Percentiles rank a stretch among this genome's conserved stretches.
Evolutionary conservation across 768 basidiomycete species (phyloP).

Genomic region (Coprinopsis cinerea): DNA sequence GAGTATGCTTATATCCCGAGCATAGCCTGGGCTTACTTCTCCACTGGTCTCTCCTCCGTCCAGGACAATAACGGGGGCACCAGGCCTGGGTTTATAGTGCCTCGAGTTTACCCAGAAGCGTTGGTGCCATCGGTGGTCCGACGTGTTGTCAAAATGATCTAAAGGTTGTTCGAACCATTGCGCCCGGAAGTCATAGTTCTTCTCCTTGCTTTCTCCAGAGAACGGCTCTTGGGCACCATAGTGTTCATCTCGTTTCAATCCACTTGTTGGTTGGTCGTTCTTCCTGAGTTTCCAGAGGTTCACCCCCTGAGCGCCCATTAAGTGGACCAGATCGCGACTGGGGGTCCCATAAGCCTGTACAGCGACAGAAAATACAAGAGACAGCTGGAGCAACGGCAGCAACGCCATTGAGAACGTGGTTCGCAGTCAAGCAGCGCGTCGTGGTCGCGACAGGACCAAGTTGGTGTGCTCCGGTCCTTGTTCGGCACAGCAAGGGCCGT

Average conservation of each 20-base stretch:
- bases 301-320: constrained; percentile 51
- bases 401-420: background rate
- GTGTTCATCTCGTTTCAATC: constrained; percentile 16
- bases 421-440: background rate
- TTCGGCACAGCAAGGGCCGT: too few species aligned
- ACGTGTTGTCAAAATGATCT: constrained; percentile 64
- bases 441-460: background rate
- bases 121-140: constrained; percentile 67
- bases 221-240: constrained; percentile 16
- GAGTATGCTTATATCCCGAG: background rate
- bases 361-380: background rate
- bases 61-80: constrained; percentile 82
- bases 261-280: constrained; percentile 14
- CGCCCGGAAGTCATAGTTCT: constrained; percentile 40
- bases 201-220: background rate
- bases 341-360: background rate
- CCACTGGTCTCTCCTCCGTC: constrained; percentile 95
- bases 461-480: too few species aligned
- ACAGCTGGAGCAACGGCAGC: constrained; percentile 1
- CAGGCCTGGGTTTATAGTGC: constrained; percentile 64
- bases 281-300: constrained; percentile 62
- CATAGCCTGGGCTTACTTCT: constrained; percentile 36
- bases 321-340: constrained; percentile 15
- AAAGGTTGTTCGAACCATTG: constrained; percentile 81
- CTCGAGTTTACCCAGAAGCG: constrained; percentile 90